Evolutionary conservation across 306 rosid genomes (phyloP), one percentile per base, ranked within the genome.

Genomic region (Dalbergia cochinchinensis): DNA sequence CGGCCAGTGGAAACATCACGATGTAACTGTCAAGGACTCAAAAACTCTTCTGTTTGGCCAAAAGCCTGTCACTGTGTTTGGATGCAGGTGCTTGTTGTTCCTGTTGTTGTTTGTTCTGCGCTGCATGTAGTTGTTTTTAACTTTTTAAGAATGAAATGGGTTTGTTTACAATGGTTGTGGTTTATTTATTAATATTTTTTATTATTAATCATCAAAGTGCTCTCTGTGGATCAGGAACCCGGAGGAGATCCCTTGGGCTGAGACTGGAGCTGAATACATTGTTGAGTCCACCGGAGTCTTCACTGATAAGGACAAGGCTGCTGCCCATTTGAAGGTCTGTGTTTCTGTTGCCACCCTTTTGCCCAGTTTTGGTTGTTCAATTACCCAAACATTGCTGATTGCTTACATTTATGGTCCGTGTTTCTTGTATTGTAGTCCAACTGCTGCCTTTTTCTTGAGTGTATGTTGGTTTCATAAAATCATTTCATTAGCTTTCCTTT

Each of bases 1-100:
- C 26, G 97, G 94, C 9, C 90, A 60, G 15, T 90, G 97, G 97
- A 92, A 92, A 83, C 89, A 92, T 48, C 33, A 61, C 11, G 94
- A 92, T 2, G 57, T 92, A n/a, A 74, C 83, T 26, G 80, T 89
- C 0, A 85, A 80, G 89, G 91, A 89, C 82, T 69, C 86, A 1
- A 86, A 89, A 63, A 85, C 91, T 51, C 92, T 89, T 83, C 92
- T 89, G 63, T 89, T 88, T 13, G 97, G 92, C 65, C 74, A 80
- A 3, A 88, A 78, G 78, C 16, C 78, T 11, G 94, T 91, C 54
- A 57, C 90, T 20, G 89, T 91, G 26, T 88, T 80, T 69, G 92
- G 89, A 3, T 15, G 71, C 84, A 89, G 92, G 96, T 91, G 82
- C 5, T 58, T 33, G 13, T 58, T 33, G 13, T 44, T 47, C 1